Evolutionary conservation across 2,329 filamentous ascomycete species (phyloP).

Genomic region (Trichophyton simii): DNA sequence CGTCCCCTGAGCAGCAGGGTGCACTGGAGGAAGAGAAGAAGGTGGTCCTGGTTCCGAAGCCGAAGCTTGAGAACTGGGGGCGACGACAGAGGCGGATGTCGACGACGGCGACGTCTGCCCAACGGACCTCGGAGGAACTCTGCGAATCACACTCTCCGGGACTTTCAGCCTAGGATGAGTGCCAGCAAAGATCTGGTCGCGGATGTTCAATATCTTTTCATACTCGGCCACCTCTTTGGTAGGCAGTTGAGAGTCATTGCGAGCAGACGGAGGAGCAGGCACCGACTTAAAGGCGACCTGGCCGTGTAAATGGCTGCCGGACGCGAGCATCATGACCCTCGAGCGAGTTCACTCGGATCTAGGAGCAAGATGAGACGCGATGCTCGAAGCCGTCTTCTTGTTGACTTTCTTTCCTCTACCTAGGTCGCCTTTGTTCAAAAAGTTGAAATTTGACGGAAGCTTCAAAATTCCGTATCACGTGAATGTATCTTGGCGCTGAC

Average conservation of each 20-base stretch:
- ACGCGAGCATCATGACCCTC: neutral
- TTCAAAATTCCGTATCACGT: neutral
- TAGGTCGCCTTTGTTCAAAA: neutral
- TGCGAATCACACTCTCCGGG: slow-evolving; percentile 40
- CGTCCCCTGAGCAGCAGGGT: slow-evolving; percentile 6
- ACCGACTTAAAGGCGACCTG: neutral
- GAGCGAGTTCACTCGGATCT: neutral
- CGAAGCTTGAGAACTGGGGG: slow-evolving; percentile 1
- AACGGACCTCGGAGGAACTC: slow-evolving; percentile 23
- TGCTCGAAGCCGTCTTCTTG: neutral
- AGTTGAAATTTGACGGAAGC: neutral
- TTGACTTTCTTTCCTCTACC: neutral
- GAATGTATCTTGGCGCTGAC: neutral
- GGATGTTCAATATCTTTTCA: slow-evolving; percentile 67
- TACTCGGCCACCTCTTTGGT: slow-evolving; percentile 54
- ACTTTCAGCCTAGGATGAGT: slow-evolving; percentile 48
- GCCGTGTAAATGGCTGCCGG: neutral
- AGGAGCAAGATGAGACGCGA: neutral
- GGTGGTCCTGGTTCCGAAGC: neutral
- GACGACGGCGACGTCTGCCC: slow-evolving; percentile 21
- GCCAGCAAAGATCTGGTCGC: slow-evolving; percentile 68
- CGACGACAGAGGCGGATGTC: slow-evolving; percentile 12
- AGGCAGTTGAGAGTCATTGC: slow-evolving; percentile 20
- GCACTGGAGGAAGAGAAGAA: neutral
- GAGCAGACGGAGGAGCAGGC: neutral